phyloP scores from a whole-genome alignment of 2,329 filamentous ascomycete species.

The Ciborinia camelliae region DNA sequence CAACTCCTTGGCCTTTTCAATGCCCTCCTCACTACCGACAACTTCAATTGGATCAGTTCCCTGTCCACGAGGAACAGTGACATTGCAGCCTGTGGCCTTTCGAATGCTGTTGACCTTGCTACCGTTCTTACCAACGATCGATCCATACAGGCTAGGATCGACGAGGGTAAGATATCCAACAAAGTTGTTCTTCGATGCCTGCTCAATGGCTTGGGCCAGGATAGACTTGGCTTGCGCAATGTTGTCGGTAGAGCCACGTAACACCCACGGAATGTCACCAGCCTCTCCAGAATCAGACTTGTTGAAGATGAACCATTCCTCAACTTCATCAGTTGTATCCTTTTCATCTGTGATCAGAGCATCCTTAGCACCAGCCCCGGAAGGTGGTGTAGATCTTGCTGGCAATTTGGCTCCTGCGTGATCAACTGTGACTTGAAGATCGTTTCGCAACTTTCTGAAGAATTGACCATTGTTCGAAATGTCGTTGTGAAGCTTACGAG shows the following conservation, averaged over 20 bases:
- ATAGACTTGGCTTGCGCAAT: conserved; percentile 76
- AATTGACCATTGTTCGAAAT: conserved; percentile 88
- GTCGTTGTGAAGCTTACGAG: conserved; percentile 75
- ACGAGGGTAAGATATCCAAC: conserved; percentile 75
- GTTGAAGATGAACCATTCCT: conserved; percentile 83
- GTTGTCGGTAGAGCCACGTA: conserved; percentile 74
- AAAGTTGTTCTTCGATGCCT: conserved; percentile 64
- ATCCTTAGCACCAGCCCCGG: conserved; percentile 60
- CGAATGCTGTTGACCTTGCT: conserved; percentile 91
- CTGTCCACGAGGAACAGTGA: conserved; percentile 86
- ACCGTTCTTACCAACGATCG: conserved; percentile 84
- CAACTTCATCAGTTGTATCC: conserved; percentile 58
- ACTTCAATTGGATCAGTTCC: conserved; percentile 84
- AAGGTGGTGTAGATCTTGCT: conserved; percentile 57
- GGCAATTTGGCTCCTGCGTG: conserved; percentile 80
- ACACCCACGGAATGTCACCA: conserved; percentile 83
- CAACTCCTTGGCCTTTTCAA: conserved; percentile 83
- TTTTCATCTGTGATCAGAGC: conserved; percentile 93
- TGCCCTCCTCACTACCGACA: conserved; percentile 70
- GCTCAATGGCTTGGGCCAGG: conserved; percentile 69
- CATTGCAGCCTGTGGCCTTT: conserved; percentile 87
- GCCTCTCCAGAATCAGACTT: conserved; percentile 49
- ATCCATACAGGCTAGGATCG: conserved; percentile 77
- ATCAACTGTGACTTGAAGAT: conserved; percentile 86
- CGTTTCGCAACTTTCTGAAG: conserved; percentile 84